These are phyloP conservation scores for Gleditsia sinensis DNA, from an alignment of 306 rosid species.

Conservation along the genomic window DNA sequence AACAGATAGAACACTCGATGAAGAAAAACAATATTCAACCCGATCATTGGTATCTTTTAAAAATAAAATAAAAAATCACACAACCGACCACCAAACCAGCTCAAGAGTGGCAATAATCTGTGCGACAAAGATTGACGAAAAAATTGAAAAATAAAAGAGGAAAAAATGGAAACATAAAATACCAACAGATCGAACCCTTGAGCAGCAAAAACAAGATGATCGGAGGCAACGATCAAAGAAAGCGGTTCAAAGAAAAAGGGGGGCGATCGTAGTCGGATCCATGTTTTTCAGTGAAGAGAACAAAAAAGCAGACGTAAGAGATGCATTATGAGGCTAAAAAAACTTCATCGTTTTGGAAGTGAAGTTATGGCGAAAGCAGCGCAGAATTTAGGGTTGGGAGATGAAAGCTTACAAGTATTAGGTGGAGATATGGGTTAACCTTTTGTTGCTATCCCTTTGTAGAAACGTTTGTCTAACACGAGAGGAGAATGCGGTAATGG, in stretches of 20 bases:
- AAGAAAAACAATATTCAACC: constrained; percentile 34
- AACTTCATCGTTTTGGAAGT: constrained; percentile 6
- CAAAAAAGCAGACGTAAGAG: background rate
- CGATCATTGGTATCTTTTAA: constrained; percentile 40
- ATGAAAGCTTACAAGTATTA: constrained; percentile 34
- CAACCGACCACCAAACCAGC: constrained; percentile 24
- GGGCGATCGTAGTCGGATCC: constrained; percentile 46
- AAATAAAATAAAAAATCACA: background rate
- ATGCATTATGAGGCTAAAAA: constrained; percentile 31
- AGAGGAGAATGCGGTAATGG: constrained; percentile 43
- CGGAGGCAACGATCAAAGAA: constrained; percentile 34
- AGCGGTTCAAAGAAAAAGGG: background rate
- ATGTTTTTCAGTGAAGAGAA: constrained; percentile 18
- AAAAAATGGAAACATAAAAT: constrained; percentile 1
- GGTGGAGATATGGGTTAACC: constrained; percentile 42
- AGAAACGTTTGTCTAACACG: background rate
- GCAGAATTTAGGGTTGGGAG: constrained; percentile 38
- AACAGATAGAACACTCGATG: constrained; percentile 6
- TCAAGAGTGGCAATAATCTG: constrained; percentile 13
- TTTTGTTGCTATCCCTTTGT: background rate
- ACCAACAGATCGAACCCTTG: constrained; percentile 57
- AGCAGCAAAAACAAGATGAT: constrained; percentile 39
- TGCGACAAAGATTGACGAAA: constrained; percentile 13
- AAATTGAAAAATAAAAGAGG: background rate
- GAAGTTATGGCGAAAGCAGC: constrained; percentile 19